phyloP scores from a whole-genome alignment of 371 early-diverging fungal genomes.

The Coemansia sp. region DNA sequence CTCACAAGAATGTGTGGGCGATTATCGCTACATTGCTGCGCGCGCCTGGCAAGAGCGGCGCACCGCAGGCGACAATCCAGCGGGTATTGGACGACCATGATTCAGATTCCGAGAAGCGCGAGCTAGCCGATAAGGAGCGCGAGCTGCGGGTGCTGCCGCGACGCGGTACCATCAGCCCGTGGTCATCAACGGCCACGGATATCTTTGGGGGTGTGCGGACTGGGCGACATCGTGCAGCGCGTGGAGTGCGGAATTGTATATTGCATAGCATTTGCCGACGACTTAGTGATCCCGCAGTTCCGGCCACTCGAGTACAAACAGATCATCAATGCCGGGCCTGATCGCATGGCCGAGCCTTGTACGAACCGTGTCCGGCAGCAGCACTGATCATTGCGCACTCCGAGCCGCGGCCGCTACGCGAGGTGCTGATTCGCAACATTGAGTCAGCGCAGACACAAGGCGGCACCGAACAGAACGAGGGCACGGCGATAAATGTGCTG shows the following conservation, averaged over 20 bases:
- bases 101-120: not conserved
- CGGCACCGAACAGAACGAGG: not conserved
- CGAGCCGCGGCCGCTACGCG: constrained; percentile 72
- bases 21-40: constrained; percentile 40
- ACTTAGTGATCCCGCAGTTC: constrained; percentile 8
- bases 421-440: constrained; percentile 79
- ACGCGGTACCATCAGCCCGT: constrained; percentile 94
- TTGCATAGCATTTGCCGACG: constrained; percentile 45
- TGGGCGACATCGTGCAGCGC: constrained; percentile 66
- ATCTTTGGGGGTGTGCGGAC: constrained; percentile 90
- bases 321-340: constrained; percentile 57
- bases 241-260: constrained; percentile 88
- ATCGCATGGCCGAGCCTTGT: constrained; percentile 88
- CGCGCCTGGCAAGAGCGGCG: constrained; percentile 31
- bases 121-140: constrained; percentile 10
- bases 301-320: no score
- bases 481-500: constrained; percentile 57
- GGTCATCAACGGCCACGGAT: constrained; percentile 98
- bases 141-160: constrained; percentile 72
- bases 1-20: constrained; percentile 26
- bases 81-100: constrained; percentile 16
- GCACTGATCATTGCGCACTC: constrained; percentile 74
- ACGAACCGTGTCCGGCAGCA: constrained; percentile 59
- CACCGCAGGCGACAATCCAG: constrained; percentile 29
- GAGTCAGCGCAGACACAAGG: constrained; percentile 32